phyloP scores from a whole-genome alignment of 257 asterid species.

The Nicotiana tabacum region DNA sequence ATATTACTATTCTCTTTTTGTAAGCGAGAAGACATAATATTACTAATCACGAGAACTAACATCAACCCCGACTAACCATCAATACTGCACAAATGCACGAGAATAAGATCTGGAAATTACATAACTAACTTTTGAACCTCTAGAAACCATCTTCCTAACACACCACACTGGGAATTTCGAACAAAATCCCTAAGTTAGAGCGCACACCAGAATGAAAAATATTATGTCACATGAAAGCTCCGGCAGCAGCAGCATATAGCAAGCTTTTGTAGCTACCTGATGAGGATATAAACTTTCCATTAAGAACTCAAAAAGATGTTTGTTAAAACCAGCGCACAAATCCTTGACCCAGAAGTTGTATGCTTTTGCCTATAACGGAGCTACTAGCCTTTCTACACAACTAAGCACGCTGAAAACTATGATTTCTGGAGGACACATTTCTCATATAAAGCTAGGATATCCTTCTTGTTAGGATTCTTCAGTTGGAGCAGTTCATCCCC shows the following conservation, averaged over 20 bases:
- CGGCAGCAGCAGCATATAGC: background rate
- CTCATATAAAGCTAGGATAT: conserved; percentile 71
- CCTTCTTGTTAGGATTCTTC: conserved; percentile 65
- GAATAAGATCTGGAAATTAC: background rate
- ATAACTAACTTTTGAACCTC: background rate
- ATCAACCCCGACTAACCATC: background rate
- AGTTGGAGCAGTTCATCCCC: conserved; percentile 67
- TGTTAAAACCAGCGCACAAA: background rate
- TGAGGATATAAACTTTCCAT: background rate
- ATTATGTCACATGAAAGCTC: background rate
- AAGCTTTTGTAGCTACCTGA: background rate
- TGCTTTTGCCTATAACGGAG: background rate
- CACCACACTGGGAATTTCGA: background rate
- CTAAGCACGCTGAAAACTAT: conserved; percentile 2
- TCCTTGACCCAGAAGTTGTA: background rate
- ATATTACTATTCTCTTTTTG: too few species aligned
- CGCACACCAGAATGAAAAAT: background rate
- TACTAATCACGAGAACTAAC: background rate
- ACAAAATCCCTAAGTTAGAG: background rate
- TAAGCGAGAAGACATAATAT: background rate
- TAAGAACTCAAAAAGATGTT: background rate
- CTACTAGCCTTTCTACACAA: background rate
- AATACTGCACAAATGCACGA: background rate
- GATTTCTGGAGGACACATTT: conserved; percentile 46
- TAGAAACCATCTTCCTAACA: background rate